Evolutionary conservation across 1,139 yeast genomes (phyloP).

Genomic region (Blastobotrys persicus): DNA sequence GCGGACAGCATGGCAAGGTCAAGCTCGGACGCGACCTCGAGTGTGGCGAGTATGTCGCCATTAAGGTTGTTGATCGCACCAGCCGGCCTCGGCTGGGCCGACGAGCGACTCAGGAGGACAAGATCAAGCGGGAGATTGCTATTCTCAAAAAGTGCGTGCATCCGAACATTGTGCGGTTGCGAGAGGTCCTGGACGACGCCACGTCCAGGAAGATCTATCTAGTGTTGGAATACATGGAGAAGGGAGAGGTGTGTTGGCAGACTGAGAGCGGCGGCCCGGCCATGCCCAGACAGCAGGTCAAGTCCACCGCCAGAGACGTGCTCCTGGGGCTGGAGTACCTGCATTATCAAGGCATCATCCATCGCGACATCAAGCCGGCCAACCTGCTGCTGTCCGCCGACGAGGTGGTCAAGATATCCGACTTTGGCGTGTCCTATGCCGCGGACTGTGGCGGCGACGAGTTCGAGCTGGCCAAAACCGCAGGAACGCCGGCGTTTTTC

Average conservation of each 20-base stretch:
- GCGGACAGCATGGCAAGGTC: constrained; percentile 97
- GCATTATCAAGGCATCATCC: constrained; percentile 91
- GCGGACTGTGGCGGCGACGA: constrained; percentile 52
- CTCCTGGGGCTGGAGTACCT: constrained; percentile 86
- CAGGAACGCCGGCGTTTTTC: constrained; percentile 86
- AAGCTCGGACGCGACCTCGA: constrained; percentile 79
- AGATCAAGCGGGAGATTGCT: constrained; percentile 87
- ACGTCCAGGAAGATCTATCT: constrained; percentile 82
- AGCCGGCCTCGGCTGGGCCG: constrained; percentile 59
- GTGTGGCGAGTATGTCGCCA: constrained; percentile 77
- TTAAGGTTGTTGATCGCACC: constrained; percentile 83
- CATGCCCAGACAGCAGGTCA: constrained; percentile 28
- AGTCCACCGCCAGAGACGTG: constrained; percentile 63
- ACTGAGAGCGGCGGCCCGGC: constrained; percentile 42
- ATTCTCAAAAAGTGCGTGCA: constrained; percentile 93
- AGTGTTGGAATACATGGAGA: constrained; percentile 86
- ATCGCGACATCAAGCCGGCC: constrained; percentile 97
- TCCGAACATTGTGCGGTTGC: constrained; percentile 81
- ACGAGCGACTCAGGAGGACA: constrained; percentile 56
- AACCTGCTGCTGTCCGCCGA: constrained; percentile 73
- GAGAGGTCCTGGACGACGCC: constrained; percentile 88
- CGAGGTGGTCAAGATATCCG: constrained; percentile 84
- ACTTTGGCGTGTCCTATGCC: constrained; percentile 95
- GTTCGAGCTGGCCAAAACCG: constrained; percentile 81
- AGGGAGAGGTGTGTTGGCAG: constrained; percentile 89